Base-by-base conservation (phyloP, 768 basidiomycete species). In the Tulasnella sp. region DNA sequence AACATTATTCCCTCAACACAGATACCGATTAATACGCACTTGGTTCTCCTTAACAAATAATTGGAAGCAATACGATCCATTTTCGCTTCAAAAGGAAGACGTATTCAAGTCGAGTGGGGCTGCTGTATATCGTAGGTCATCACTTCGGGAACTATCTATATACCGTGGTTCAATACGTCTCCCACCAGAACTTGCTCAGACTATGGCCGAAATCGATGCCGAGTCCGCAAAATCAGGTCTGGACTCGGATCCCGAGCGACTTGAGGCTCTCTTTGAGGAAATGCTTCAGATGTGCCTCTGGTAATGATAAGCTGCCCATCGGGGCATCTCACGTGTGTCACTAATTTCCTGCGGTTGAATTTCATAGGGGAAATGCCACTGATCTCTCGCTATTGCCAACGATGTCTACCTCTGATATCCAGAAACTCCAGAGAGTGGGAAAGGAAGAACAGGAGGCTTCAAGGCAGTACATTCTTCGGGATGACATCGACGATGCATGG, bases 251-350 rank as follows among this genome's bases (percentile, higher is more conserved):
- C 64, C 72, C 0, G 68, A 70, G 13, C 78, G 79, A 53, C 66
- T 87, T 15, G 66, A 69, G 28, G 68, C 81, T 0, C 62, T 90
- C 12, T 89, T 88, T 65, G 74, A 72, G 48, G 83, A 89, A 63
- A 89, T 91, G 83, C 70, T 86, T 6, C 85, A 90, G 60, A 88
- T 91, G 77, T 85, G 84, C 64, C 72, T 90, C 22, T 90, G 88
- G 87, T 80, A 49, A 48, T 67, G 56, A 27, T 19, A 32, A 16
- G 2, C 45, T n/a, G 24, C 24, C 16, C 8, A 39, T 12, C 35
- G 20, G 9, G 5, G 16, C 32, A 4, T 32, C 28, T 22, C 20
- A n/a, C n/a, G n/a, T n/a, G n/a, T n/a, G n/a, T n/a, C n/a, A n/a
- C n/a, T n/a, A n/a, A n/a, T n/a, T n/a, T n/a, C n/a, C n/a, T n/a